These are phyloP conservation scores for Podaxis sp. DNA, from an alignment of 768 basidiomycete genomes.

Conservation along the genomic window DNA sequence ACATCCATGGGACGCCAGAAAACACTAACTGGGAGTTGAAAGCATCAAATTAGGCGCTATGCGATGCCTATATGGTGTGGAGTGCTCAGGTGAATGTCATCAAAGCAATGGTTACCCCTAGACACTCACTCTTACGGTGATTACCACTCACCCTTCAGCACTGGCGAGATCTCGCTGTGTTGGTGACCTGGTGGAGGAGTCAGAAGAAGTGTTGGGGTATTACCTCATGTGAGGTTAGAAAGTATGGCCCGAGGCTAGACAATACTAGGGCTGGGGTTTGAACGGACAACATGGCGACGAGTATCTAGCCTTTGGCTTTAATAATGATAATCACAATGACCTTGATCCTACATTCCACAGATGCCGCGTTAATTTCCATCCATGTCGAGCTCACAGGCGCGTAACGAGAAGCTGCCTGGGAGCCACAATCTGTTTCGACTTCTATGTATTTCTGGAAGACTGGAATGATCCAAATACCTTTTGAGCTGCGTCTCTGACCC, in stretches of 20 bases:
- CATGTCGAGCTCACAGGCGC: not conserved
- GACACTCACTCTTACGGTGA: not conserved
- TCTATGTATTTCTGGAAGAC: not conserved
- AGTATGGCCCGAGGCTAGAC: too few relatives aligned
- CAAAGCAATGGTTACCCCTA: not conserved
- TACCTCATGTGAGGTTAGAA: too few relatives aligned
- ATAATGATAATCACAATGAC: not conserved
- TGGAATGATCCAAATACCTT: not conserved
- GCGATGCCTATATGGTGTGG: not conserved
- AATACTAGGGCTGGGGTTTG: not conserved
- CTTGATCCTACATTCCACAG: not conserved
- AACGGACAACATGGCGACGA: not conserved
- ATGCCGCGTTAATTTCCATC: not conserved
- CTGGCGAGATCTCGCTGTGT: too few relatives aligned
- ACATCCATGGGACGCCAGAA: not conserved
- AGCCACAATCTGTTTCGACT: not conserved
- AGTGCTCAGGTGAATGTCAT: not conserved
- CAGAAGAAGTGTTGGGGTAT: too few relatives aligned
- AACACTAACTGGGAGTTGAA: not conserved
- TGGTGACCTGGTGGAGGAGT: too few relatives aligned
- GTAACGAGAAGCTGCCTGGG: not conserved
- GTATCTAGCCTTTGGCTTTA: too few relatives aligned
- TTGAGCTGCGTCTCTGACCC: not conserved
- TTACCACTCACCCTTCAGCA: not conserved
- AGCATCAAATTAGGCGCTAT: not conserved